Conservation (phyloP, 1,284 basidiomycete species). For the Moniliella sp. region DNA sequence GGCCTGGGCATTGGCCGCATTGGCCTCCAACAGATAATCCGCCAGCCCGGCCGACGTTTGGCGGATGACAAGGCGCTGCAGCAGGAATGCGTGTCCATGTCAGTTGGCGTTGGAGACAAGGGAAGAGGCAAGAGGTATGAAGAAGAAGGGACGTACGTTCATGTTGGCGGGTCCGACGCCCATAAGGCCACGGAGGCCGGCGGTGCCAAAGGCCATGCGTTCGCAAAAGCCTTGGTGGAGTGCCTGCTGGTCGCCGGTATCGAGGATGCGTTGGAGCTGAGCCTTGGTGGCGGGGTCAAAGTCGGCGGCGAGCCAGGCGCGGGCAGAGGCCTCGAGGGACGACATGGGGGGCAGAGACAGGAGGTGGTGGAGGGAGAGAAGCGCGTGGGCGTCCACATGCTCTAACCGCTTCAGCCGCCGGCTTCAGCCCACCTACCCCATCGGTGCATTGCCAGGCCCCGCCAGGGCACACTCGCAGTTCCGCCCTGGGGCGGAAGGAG, state of each 20-base stretch:
- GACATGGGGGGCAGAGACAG: too few species aligned
- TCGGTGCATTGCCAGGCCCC: too few species aligned
- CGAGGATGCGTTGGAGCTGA: constrained; percentile 9
- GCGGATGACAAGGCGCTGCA: constrained; percentile 14
- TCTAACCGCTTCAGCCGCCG: too few species aligned
- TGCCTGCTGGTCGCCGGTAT: constrained; percentile 7
- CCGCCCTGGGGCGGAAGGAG: too few species aligned
- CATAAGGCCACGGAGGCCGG: constrained; percentile 18
- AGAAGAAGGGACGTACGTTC: constrained; percentile 8
- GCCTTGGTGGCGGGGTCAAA: constrained; percentile 9
- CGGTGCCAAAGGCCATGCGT: constrained; percentile 18
- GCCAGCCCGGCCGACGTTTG: constrained; percentile 19
- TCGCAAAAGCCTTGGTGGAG: constrained; percentile 14
- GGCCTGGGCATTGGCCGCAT: constrained; percentile 4
- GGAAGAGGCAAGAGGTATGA: not conserved
- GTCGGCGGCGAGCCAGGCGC: constrained; percentile 18
- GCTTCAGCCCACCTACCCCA: too few species aligned
- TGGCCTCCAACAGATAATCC: constrained; percentile 8
- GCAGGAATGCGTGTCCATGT: not conserved
- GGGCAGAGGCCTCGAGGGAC: too few species aligned
- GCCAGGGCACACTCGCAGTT: too few species aligned
- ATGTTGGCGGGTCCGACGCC: constrained; percentile 17
- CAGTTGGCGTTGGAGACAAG: not conserved
- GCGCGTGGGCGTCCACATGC: too few species aligned
- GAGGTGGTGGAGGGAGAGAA: too few species aligned